phyloP scores from a whole-genome alignment of 1,139 yeast genomes.

The Pichiaceae sp. region DNA sequence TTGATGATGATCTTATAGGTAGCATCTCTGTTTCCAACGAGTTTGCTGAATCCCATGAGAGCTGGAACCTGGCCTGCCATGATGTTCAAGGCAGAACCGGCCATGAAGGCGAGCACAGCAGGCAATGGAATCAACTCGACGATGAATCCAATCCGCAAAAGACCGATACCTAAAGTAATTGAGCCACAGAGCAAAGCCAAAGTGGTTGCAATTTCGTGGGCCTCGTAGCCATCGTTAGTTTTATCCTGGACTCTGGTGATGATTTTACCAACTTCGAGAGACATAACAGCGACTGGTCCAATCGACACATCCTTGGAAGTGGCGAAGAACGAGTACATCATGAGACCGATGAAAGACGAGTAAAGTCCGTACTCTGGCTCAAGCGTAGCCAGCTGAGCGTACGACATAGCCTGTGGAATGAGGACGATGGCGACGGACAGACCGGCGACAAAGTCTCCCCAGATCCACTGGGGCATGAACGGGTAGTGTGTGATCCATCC shows the following conservation, averaged over 20 bases:
- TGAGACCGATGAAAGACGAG: slow-evolving; percentile 87
- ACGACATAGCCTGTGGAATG: slow-evolving; percentile 95
- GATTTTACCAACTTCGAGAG: slow-evolving; percentile 75
- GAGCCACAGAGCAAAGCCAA: slow-evolving; percentile 79
- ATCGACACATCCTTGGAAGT: slow-evolving; percentile 93
- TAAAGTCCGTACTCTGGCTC: slow-evolving; percentile 82
- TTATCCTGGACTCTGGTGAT: slow-evolving; percentile 52
- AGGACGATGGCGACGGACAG: slow-evolving; percentile 87
- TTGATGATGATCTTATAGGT: slow-evolving; percentile 65
- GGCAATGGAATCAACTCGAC: slow-evolving; percentile 86
- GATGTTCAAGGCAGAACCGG: slow-evolving; percentile 85
- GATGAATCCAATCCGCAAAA: slow-evolving; percentile 77
- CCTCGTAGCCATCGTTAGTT: slow-evolving; percentile 30
- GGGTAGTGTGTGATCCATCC: slow-evolving; percentile 84
- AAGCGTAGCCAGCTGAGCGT: slow-evolving; percentile 80
- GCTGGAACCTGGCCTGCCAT: slow-evolving; percentile 81
- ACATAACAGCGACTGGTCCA: slow-evolving; percentile 98
- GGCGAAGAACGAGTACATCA: slow-evolving; percentile 83
- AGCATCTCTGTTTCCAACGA: slow-evolving; percentile 65
- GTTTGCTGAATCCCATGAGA: slow-evolving; percentile 63
- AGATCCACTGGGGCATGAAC: slow-evolving; percentile 50
- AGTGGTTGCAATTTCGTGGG: slow-evolving; percentile 71
- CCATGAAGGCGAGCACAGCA: slow-evolving; percentile 92
- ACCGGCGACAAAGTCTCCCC: slow-evolving; percentile 84
- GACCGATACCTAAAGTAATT: slow-evolving; percentile 73